phyloP scores from a whole-genome alignment of 1,139 yeast species.

The Wickerhamomyces sp. region DNA sequence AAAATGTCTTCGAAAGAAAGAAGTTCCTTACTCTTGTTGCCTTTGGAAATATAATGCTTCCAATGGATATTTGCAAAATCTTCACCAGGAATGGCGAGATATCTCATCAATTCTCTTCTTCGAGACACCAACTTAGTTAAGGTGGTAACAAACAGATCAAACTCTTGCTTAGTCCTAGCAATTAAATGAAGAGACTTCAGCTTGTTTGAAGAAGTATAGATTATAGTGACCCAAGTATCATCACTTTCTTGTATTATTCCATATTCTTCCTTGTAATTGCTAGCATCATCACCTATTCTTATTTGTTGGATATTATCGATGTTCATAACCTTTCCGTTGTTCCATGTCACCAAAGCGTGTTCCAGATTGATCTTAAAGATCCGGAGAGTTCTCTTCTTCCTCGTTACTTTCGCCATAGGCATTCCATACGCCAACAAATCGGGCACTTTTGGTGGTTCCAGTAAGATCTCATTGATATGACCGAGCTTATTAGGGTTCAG shows the following conservation, averaged over 20 bases:
- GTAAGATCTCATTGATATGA: constrained; percentile 9
- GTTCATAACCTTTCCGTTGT: constrained; percentile 43
- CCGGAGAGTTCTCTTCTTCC: constrained; percentile 57
- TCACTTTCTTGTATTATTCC: constrained; percentile 65
- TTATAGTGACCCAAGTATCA: constrained; percentile 73
- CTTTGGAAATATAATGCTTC: constrained; percentile 43
- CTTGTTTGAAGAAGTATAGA: constrained; percentile 51
- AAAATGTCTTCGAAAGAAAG: constrained; percentile 67
- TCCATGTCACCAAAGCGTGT: constrained; percentile 49
- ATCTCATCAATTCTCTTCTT: constrained; percentile 48
- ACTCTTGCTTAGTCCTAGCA: constrained; percentile 61
- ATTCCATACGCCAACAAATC: constrained; percentile 32
- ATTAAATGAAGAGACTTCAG: constrained; percentile 71
- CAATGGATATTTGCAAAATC: constrained; percentile 54
- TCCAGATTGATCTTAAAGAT: constrained; percentile 41
- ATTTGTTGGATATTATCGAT: constrained; percentile 72
- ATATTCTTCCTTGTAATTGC: constrained; percentile 79
- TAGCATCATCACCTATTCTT: constrained; percentile 65
- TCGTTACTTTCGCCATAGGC: constrained; percentile 58
- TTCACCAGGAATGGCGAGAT: constrained; percentile 49
- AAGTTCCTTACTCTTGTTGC: constrained; percentile 34
- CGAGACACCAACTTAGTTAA: constrained; percentile 41
- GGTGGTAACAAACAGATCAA: constrained; percentile 46
- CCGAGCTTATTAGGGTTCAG: constrained; percentile 1
- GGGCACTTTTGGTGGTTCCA: constrained; percentile 28